Conservation (phyloP, 192 early-diverging fungal species). For the Gamsiella multidivaricata region DNA sequence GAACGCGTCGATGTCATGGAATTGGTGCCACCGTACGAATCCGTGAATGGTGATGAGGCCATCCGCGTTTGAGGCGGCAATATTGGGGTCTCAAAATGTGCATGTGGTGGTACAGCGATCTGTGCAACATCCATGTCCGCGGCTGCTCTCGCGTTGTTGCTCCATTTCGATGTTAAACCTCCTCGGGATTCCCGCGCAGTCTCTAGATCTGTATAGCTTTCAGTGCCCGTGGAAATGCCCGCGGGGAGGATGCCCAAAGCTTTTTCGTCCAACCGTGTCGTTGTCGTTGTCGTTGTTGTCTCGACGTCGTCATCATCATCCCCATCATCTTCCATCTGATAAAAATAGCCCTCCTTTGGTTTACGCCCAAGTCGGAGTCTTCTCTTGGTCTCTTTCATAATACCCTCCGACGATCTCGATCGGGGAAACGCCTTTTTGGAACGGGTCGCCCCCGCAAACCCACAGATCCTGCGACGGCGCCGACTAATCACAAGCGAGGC, state of each 20-base stretch:
- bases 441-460: too few relatives aligned
- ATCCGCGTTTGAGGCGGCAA: background rate
- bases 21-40: background rate
- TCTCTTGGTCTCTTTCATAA: slow-evolving; percentile 30
- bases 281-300: background rate
- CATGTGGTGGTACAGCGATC: background rate
- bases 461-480: slow-evolving; percentile 16
- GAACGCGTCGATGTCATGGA: slow-evolving; percentile 30
- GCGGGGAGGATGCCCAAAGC: too few relatives aligned
- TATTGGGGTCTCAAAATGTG: background rate
- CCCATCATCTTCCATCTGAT: slow-evolving; percentile 39
- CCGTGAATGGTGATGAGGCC: background rate
- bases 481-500: slow-evolving; percentile 18
- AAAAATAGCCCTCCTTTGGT: slow-evolving; percentile 27
- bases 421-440: background rate
- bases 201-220: too few relatives aligned
- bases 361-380: background rate
- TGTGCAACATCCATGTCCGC: too few relatives aligned
- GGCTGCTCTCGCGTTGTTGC: too few relatives aligned
- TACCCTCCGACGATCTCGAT: background rate
- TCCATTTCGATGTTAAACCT: too few relatives aligned
- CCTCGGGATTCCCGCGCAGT: too few relatives aligned
- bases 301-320: background rate
- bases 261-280: too few relatives aligned
- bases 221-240: too few relatives aligned